These are phyloP conservation scores for Eucalyptus caleyi DNA, from an alignment of 345 rosid species.

Conservation along the genomic window DNA sequence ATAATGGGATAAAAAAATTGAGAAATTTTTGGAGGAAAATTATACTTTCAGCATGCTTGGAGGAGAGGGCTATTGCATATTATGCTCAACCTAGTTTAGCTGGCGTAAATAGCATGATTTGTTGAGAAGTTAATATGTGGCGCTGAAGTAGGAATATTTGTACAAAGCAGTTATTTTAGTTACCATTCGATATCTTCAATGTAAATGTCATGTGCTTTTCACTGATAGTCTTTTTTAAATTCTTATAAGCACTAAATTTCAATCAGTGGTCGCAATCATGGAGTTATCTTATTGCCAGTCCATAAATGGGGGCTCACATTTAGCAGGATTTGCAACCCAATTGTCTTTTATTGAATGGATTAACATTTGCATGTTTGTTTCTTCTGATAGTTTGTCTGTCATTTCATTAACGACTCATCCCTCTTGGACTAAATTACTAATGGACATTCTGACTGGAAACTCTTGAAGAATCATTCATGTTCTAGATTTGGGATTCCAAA, in stretches of 20 bases:
- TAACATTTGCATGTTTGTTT: not conserved
- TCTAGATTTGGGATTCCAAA: not conserved
- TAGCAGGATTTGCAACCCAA: not conserved
- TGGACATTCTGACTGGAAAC: not conserved
- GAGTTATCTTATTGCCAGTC: not conserved
- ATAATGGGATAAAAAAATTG: not conserved
- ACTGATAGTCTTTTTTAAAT: not conserved
- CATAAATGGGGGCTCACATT: not conserved
- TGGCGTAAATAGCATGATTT: not conserved
- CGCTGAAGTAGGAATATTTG: not conserved
- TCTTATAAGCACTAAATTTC: not conserved
- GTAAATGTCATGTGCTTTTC: not conserved
- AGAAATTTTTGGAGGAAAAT: not conserved
- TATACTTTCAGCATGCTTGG: not conserved
- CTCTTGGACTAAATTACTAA: not conserved
- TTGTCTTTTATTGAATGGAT: not conserved
- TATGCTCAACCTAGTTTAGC: not conserved
- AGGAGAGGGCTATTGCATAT: not conserved
- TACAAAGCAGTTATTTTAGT: not conserved
- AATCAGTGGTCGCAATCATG: not conserved
- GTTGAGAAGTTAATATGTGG: not conserved
- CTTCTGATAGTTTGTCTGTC: not conserved
- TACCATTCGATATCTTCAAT: not conserved
- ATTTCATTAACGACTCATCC: not conserved
- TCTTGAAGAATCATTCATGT: not conserved